Evolutionary conservation across 345 rosid species (phyloP), one percentile per base, ranked within the genome.

Genomic region (Hevea brasiliensis): DNA sequence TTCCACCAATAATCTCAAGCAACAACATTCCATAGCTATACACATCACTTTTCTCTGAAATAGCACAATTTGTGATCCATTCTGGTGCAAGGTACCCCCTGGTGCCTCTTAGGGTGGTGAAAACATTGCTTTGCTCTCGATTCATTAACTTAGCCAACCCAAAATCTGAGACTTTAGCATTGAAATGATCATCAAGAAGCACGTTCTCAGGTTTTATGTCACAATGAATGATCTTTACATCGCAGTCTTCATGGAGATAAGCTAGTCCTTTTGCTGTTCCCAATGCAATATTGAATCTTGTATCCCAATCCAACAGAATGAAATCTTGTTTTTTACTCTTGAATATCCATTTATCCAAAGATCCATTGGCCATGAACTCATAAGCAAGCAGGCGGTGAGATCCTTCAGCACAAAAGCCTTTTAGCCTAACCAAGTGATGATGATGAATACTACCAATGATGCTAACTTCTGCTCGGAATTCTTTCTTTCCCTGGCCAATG

Each of bases 141-240:
- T 83, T 89, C 97, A 94, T 94, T 26, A 90, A 83, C 85, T 94
- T 94, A 1, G 98, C 98, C 32, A 94, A 74, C 61, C 98, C 97
- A 15, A 92, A 94, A 84, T 94, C 98, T 0, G 97, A 94, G 76
- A 94, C 98, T 80, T 94, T 92, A 61, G 97, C 97, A 11, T 73
- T 82, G 83, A 85, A 94, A 67, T 87, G 81, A 51, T 84, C 94
- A 60, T 92, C 98, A 35, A 92, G 85, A 26, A 94, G 93, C 50
- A 92, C 95, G 72, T 92, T 94, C 74, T 94, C 97, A 0, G 98
- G 98, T 77, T 94, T 94, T 62, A 94, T 92, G 76, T 94, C 98
- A 20, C 98, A 92, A 37, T 94, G 98, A 26, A 94, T 76, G 47
- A 94, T 90, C 81, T 88, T 90, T 32, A 79, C 79, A 48, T 94